Percentiles rank a stretch among this genome's conserved stretches.
Conservation (phyloP, 1,284 basidiomycete species). For the Pseudozyma pruni region DNA sequence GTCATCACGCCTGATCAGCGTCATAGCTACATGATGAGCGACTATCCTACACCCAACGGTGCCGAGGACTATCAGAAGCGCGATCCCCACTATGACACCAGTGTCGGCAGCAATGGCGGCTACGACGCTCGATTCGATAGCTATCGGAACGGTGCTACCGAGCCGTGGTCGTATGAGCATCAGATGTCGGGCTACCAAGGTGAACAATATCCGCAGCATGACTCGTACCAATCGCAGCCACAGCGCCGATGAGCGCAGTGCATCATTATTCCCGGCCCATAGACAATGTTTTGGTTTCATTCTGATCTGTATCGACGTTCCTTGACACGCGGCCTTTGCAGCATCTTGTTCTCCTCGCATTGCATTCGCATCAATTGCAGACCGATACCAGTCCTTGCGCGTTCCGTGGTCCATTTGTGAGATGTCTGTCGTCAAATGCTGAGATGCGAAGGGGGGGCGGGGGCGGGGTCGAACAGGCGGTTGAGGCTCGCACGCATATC, state of each 20-base stretch:
- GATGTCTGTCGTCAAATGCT: too few species aligned
- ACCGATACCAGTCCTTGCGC: too few species aligned
- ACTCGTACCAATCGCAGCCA: conserved; percentile 3
- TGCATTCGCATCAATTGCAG: background rate
- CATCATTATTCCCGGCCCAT: background rate
- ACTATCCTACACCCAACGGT: conserved; percentile 12
- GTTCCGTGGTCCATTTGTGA: too few species aligned
- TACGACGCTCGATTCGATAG: conserved; percentile 1
- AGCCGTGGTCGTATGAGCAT: conserved; percentile 14
- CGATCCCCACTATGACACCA: conserved; percentile 2
- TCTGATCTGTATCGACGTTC: background rate
- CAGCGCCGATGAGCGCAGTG: conserved; percentile 7
- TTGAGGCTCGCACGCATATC: too few species aligned
- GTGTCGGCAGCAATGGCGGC: background rate
- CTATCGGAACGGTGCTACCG: conserved; percentile 10
- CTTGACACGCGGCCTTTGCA: background rate
- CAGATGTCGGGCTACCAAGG: background rate
- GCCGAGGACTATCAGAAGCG: conserved; percentile 10
- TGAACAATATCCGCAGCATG: conserved; percentile 13
- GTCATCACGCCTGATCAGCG: conserved; percentile 30
- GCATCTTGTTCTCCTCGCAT: conserved; percentile 3
- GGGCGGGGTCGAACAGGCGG: background rate
- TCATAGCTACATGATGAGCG: conserved; percentile 49
- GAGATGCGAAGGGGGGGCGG: background rate
- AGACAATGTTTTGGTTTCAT: background rate